Conservation (phyloP, 1,284 basidiomycete genomes). For the Ganoderma sinense region DNA sequence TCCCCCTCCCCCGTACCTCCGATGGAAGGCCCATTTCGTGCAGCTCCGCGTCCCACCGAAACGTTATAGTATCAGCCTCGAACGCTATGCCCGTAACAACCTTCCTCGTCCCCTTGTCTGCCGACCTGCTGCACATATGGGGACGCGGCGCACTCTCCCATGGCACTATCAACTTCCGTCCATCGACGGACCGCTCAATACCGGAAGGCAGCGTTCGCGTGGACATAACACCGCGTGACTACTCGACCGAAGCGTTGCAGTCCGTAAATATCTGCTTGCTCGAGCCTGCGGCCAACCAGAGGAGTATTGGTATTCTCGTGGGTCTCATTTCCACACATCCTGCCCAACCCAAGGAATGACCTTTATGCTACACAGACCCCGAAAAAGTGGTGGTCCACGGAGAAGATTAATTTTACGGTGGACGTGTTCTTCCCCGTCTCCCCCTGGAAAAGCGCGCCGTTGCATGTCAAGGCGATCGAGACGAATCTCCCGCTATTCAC, state of each 20-base stretch:
- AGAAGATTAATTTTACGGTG: slow-evolving; percentile 28
- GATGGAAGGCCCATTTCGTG: slow-evolving; percentile 31
- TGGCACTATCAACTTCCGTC: slow-evolving; percentile 30
- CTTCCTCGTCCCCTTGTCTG: slow-evolving; percentile 34
- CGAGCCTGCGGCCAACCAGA: slow-evolving; percentile 28
- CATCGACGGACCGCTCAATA: slow-evolving; percentile 13
- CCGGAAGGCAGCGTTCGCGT: slow-evolving; percentile 28
- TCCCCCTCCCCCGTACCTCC: slow-evolving; percentile 5
- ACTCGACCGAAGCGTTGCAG: slow-evolving; percentile 17
- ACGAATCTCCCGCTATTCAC: slow-evolving; percentile 33
- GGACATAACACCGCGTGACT: slow-evolving; percentile 30
- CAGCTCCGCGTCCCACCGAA: background rate
- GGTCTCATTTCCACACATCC: background rate
- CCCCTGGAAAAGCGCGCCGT: background rate
- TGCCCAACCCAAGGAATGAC: background rate
- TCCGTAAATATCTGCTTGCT: slow-evolving; percentile 35
- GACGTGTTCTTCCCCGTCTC: slow-evolving; percentile 30
- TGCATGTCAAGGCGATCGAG: slow-evolving; percentile 32
- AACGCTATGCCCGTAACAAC: slow-evolving; percentile 9
- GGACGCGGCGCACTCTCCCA: slow-evolving; percentile 32
- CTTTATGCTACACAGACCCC: slow-evolving; percentile 26
- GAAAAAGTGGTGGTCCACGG: slow-evolving; percentile 11
- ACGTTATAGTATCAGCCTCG: background rate
- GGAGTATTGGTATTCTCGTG: slow-evolving; percentile 40
- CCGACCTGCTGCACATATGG: slow-evolving; percentile 37